A percentile compares a stretch with the other conserved stretches of the same genome.
Evolutionary conservation across 345 rosid species (phyloP).

Genomic region (Carallia pectinifolia): DNA sequence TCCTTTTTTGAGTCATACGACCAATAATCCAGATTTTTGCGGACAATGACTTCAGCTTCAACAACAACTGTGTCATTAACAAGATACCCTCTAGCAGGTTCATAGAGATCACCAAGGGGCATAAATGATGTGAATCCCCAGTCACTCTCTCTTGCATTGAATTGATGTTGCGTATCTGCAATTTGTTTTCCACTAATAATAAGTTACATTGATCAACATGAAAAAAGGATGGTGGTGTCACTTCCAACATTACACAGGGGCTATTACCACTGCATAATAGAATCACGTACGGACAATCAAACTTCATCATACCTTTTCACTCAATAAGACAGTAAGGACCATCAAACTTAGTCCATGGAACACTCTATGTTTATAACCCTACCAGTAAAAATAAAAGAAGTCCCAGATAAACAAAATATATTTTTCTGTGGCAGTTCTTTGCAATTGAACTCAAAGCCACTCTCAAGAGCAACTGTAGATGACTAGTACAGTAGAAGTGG

Average conservation of each 20-base stretch:
- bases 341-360: neutral
- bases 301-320: neutral
- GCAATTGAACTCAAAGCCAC: too few relatives aligned
- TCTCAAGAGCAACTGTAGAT: too few relatives aligned
- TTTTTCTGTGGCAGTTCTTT: too few relatives aligned
- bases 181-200: conserved; percentile 2
- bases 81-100: conserved; percentile 78
- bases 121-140: conserved; percentile 96
- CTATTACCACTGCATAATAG: neutral
- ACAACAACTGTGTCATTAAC: conserved; percentile 69
- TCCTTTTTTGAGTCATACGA: conserved; percentile 90
- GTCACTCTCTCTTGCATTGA: conserved; percentile 88
- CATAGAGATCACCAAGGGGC: conserved; percentile 91
- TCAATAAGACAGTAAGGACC: neutral
- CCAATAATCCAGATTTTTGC: conserved; percentile 79
- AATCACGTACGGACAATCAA: neutral
- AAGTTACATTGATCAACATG: neutral
- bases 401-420: too few relatives aligned
- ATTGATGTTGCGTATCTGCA: conserved; percentile 91
- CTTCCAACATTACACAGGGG: neutral
- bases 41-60: conserved; percentile 93
- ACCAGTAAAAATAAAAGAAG: too few relatives aligned
- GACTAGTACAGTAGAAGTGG: too few relatives aligned
- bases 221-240: neutral
- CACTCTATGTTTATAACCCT: neutral